Conservation (phyloP, 768 basidiomycete species). For the Lepiota venenata region DNA sequence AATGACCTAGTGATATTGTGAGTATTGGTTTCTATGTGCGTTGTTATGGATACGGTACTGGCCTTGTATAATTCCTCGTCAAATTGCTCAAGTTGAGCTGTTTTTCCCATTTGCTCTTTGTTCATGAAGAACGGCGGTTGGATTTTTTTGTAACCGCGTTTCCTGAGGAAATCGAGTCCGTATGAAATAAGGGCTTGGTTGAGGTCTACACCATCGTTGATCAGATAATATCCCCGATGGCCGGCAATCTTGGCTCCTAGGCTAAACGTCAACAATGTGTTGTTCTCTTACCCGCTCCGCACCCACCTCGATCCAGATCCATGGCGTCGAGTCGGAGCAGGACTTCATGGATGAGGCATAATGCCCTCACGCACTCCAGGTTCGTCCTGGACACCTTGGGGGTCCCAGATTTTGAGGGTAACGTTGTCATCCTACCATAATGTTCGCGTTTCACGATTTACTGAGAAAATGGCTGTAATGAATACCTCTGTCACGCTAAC, state of each 20-base stretch:
- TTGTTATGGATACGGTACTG: conserved; percentile 8
- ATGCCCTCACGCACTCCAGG: conserved; percentile 73
- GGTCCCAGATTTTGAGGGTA: conserved; percentile 82
- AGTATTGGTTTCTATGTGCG: background rate
- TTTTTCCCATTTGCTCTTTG: conserved; percentile 96
- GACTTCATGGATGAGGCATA: conserved; percentile 97
- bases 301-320: conserved; percentile 91
- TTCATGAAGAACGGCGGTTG: conserved; percentile 99
- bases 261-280: conserved; percentile 1
- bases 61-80: conserved; percentile 99
- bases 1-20: conserved; percentile 55
- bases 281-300: background rate
- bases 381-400: conserved; percentile 68
- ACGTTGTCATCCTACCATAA: conserved; percentile 80
- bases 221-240: conserved; percentile 96
- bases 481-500: conserved; percentile 79
- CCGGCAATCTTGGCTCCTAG: conserved; percentile 89
- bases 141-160: conserved; percentile 84
- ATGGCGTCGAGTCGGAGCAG: conserved; percentile 90
- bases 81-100: conserved; percentile 96
- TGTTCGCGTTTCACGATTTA: background rate
- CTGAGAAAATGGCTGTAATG: background rate
- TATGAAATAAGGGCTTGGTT: conserved; percentile 96
- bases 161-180: conserved; percentile 89
- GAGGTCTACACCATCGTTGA: conserved; percentile 92